Conservation (phyloP, 202 grass and related monocot species). For the Elaeis oleifera region DNA sequence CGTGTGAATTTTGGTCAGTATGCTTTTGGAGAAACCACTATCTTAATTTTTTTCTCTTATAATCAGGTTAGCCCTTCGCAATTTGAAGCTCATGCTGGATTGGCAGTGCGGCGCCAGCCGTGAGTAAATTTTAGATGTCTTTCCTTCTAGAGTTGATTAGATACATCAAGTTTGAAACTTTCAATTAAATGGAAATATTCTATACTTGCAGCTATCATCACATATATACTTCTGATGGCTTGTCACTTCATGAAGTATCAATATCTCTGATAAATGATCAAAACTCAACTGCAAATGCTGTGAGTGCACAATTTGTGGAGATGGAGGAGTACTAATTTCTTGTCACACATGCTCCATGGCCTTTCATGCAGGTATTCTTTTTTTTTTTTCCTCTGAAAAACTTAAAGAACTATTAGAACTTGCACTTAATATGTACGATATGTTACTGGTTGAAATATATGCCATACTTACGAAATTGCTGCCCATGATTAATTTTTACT, state of each 20-base stretch:
- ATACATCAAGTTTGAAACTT: constrained; percentile 17
- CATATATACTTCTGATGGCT: constrained; percentile 79
- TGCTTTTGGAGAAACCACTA: constrained; percentile 8
- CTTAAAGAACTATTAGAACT: background rate
- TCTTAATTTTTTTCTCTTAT: constrained; percentile 20
- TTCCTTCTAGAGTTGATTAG: background rate
- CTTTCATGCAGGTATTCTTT: constrained; percentile 41
- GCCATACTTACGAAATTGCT: too few relatives aligned
- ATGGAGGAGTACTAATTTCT: constrained; percentile 3
- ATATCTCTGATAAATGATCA: constrained; percentile 36
- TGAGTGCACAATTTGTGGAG: constrained; percentile 12
- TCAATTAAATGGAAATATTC: constrained; percentile 12
- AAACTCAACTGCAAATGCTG: constrained; percentile 20
- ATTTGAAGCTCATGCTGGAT: constrained; percentile 89
- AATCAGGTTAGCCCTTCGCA: constrained; percentile 70
- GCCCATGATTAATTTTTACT: too few relatives aligned
- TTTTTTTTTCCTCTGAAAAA: background rate
- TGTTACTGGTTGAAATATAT: too few relatives aligned
- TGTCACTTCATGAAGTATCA: constrained; percentile 71
- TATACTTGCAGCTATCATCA: constrained; percentile 54
- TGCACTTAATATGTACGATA: too few relatives aligned
- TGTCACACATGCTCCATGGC: constrained; percentile 33
- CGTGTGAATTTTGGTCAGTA: constrained; percentile 5
- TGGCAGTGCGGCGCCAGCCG: constrained; percentile 61
- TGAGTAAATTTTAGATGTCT: constrained; percentile 31